Evolutionary conservation across 495 filamentous ascomycete species (phyloP), one percentile per base, ranked within the genome.

Genomic region (Penicillium coprophilum): DNA sequence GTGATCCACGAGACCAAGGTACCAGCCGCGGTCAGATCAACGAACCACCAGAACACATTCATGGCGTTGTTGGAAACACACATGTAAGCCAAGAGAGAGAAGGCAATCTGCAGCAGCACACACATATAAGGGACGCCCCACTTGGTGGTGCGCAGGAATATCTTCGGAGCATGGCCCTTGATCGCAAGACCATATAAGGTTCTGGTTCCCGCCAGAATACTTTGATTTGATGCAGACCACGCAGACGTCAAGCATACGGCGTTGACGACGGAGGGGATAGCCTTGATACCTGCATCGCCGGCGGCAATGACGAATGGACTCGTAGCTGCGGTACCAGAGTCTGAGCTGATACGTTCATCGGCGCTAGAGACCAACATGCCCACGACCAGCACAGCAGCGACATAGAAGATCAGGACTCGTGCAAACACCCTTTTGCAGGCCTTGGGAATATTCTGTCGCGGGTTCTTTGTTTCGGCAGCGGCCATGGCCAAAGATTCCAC

Each of bases 101-200:
- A 82, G 9, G 68, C 68, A 0, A 77, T 65, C 49, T 82, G 82
- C 36, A 82, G 56, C 8, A 74, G 41, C 2, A 85, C 80, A 57
- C 82, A 85, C 58, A 77, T 74, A 51, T 83, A 85, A 3, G 85
- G 84, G 6, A 84, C 80, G 43, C 86, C 86, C 70, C 81, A 80
- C 21, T 74, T 79, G 39, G 78, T 85, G 2, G 83, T 87, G 1
- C 72, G 65, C 11, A 86, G 69, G 62, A 86, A 78, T 40, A 78
- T 57, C 36, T 62, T 68, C 10, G 77, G 75, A 1, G 77, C 77
- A 51, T 78, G 75, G 13, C 73, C 70, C 21, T 78, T 72, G 39
- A 75, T 48, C 4, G 76, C 76, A 20, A 78, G 69, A 50, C 77
- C 65, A 39, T 79, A 80, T 1, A 82, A 59, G 6, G 77, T 70